Evolutionary conservation across 78 protist genomes (phyloP).

Genomic region (Carpediemonas membranifera): DNA sequence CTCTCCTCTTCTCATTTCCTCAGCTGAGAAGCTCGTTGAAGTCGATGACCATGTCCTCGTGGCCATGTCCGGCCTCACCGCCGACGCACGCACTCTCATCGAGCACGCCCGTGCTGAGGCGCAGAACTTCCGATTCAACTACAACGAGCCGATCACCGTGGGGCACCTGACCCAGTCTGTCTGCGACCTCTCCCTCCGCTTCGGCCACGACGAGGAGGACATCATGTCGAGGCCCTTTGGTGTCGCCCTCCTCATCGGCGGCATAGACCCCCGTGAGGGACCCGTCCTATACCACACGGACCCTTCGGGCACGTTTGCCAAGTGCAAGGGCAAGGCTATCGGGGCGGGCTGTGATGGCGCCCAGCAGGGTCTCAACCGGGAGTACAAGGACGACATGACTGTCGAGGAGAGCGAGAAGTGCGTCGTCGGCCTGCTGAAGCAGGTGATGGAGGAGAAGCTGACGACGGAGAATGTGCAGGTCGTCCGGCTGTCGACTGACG

Average conservation of each 20-base stretch:
- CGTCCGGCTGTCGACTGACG: constrained; percentile 38
- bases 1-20: constrained; percentile 78
- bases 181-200: constrained; percentile 77
- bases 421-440: constrained; percentile 74
- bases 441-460: constrained; percentile 96
- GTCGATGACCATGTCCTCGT: constrained; percentile 65
- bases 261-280: constrained; percentile 77
- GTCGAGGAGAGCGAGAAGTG: constrained; percentile 70
- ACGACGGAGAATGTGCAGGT: constrained; percentile 65
- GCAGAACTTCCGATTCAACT: constrained; percentile 90
- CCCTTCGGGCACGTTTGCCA: constrained; percentile 77
- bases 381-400: constrained; percentile 71
- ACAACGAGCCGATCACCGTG: constrained; percentile 85
- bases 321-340: constrained; percentile 44
- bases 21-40: constrained; percentile 68
- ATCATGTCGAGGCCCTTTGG: constrained; percentile 90
- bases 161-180: constrained; percentile 80
- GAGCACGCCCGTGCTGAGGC: constrained; percentile 90
- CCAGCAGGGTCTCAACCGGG: constrained; percentile 71
- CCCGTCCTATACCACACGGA: constrained; percentile 87
- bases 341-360: constrained; percentile 78
- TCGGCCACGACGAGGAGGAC: constrained; percentile 37
- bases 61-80: constrained; percentile 88
- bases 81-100: constrained; percentile 89
- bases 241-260: constrained; percentile 92